Evolutionary conservation across 2,329 filamentous ascomycete species (phyloP).

Genomic region (Neofusicoccum umdonicola): DNA sequence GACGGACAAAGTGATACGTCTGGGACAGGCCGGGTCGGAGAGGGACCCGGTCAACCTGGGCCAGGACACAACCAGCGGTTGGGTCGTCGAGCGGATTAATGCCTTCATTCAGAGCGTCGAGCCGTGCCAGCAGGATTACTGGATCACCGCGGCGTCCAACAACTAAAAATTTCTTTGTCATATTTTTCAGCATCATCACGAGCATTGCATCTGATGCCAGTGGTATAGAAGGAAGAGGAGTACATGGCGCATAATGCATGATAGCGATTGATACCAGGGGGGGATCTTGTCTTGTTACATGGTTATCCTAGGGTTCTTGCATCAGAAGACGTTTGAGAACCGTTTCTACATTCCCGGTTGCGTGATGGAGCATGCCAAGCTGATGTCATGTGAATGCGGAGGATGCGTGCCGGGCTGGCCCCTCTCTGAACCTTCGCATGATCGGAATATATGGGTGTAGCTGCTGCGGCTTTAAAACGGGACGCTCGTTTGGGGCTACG

Average conservation of each 20-base stretch:
- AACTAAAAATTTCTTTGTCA: neutral
- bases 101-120: conserved; percentile 32
- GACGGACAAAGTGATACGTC: conserved; percentile 28
- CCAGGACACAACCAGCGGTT: conserved; percentile 29
- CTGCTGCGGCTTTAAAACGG: neutral
- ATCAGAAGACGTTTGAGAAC: conserved; percentile 11
- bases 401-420: neutral
- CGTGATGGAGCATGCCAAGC: neutral
- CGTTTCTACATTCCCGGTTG: neutral
- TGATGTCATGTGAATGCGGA: neutral
- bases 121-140: conserved; percentile 7
- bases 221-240: conserved; percentile 7
- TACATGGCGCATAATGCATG: conserved; percentile 10
- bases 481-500: neutral
- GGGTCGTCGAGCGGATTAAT: conserved; percentile 38
- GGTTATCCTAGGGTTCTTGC: neutral
- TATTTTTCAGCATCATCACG: neutral
- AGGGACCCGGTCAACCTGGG: conserved; percentile 17
- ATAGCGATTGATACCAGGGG: conserved; percentile 12
- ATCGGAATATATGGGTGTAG: neutral
- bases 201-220: conserved; percentile 9
- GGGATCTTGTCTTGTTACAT: neutral
- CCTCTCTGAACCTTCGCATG: neutral
- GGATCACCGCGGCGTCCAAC: neutral
- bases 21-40: conserved; percentile 32